phyloP scores from a whole-genome alignment of 106 monocot species.

The Platanthera zijinensis region DNA sequence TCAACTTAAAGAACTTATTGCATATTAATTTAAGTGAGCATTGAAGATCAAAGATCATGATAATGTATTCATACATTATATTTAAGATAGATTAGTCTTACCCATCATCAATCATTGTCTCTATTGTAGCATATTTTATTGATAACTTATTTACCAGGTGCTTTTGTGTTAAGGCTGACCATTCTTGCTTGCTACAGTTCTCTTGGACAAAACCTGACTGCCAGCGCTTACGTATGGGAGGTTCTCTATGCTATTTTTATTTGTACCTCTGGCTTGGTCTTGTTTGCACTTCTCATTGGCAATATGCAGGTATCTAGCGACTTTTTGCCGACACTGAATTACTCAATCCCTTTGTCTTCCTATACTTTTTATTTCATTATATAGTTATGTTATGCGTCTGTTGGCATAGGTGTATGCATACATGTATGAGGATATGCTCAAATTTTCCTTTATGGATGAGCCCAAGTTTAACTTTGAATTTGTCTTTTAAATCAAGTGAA shows the following conservation, averaged over 20 bases:
- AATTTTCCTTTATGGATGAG: neutral
- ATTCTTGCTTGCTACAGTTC: conserved; percentile 40
- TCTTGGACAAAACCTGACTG: conserved; percentile 75
- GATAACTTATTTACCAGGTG: neutral
- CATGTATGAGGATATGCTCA: neutral
- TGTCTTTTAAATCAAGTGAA: neutral
- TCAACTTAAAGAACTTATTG: too few relatives aligned
- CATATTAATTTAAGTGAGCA: too few relatives aligned
- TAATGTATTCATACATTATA: too few relatives aligned
- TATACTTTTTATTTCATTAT: neutral
- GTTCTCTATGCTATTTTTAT: conserved; percentile 71
- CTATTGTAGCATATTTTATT: neutral
- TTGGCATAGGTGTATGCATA: neutral
- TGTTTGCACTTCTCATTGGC: conserved; percentile 90
- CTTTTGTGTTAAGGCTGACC: neutral
- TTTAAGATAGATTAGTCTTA: neutral
- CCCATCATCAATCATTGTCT: neutral
- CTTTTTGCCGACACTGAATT: neutral
- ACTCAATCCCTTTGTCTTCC: neutral
- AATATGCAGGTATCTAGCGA: conserved; percentile 69
- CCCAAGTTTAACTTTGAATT: neutral
- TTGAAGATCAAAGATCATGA: too few relatives aligned
- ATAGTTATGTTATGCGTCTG: neutral
- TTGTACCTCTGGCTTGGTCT: conserved; percentile 63
- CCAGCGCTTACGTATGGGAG: conserved; percentile 74